Base-by-base conservation (phyloP, 2,329 filamentous ascomycete genomes). In the Sodiomyces alkalinus region DNA sequence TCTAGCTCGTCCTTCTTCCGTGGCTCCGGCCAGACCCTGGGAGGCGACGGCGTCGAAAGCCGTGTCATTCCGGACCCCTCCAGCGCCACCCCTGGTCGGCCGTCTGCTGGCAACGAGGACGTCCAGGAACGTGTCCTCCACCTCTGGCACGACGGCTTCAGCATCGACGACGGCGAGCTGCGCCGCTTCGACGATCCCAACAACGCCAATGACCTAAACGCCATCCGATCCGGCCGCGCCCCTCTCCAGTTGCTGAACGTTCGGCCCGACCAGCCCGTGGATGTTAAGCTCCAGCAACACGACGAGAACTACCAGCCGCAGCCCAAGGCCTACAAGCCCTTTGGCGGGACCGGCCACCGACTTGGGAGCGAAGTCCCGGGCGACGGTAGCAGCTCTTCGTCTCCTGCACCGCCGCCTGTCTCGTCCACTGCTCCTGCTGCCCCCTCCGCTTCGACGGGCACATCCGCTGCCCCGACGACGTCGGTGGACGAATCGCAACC, bases 121-220 rank as follows among this genome's bases (percentile, higher is more conserved):
- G 64, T 68, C 5, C 71, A 79, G 35, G 70, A 72, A 28, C 74
- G 80, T 28, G 67, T 72, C 8, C 62, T 92, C 29, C 81, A 87
- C 44, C 64, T 90, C 24, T 92, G 82, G 82, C 65, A 68, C 22
- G 76, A 92, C 45, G 82, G 82, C 10, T 87, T 90, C 55, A 87
- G 80, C 38, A 74, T 92, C 35, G 81, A 86, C 34, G 80, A 90
- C 43, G 82, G 82, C 17, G 68, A 74, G 26, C 68, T 90, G 20
- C 74, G 69, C 47, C 72, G 80, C 31, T 87, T 81, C 45, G 78
- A 86, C 42, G 80, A 90, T 48, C 80, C 80, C 0, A 65, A 64
- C 17, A 85, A 87, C 47, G 69, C 74, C 17, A 62, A 64, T 27
- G 78, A 79, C 29, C 60, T 90, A 24, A 62, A 72, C 33, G 76